Evolutionary conservation across 441 rosid species (phyloP).

Genomic region (Raphanus hybrid): DNA sequence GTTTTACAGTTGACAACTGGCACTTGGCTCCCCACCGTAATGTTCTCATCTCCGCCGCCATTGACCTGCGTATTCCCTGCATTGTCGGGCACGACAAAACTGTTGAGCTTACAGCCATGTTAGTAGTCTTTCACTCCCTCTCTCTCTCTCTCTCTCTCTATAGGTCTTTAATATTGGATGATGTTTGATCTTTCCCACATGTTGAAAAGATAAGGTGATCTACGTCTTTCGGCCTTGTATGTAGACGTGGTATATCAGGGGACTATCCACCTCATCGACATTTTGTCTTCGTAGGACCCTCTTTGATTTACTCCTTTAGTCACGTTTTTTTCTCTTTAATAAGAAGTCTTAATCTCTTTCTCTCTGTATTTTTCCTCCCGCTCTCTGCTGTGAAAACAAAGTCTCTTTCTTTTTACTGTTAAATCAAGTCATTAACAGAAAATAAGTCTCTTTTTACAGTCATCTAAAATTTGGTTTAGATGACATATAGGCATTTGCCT

Average conservation of each 20-base stretch:
- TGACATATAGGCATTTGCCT: no score
- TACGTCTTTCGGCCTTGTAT: not conserved
- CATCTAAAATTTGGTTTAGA: no score
- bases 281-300: not conserved
- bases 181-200: slow-evolving; percentile 12
- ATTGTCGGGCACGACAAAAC: slow-evolving; percentile 12
- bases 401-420: no score
- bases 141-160: not conserved
- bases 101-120: slow-evolving; percentile 29
- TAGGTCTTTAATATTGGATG: not conserved
- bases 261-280: not conserved
- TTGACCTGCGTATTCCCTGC: not conserved
- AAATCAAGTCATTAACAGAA: no score
- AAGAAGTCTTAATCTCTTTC: no score
- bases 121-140: not conserved
- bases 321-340: not conserved
- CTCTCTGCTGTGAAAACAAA: no score
- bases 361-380: no score
- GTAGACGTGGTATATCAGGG: not conserved
- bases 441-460: no score
- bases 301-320: no score
- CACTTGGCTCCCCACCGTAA: slow-evolving; percentile 30
- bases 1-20: slow-evolving; percentile 42
- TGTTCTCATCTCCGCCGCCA: slow-evolving; percentile 20
- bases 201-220: not conserved